Evolutionary conservation across 2,329 filamentous ascomycete genomes (phyloP).

Genomic region (Phyllosticta citrichinensis): DNA sequence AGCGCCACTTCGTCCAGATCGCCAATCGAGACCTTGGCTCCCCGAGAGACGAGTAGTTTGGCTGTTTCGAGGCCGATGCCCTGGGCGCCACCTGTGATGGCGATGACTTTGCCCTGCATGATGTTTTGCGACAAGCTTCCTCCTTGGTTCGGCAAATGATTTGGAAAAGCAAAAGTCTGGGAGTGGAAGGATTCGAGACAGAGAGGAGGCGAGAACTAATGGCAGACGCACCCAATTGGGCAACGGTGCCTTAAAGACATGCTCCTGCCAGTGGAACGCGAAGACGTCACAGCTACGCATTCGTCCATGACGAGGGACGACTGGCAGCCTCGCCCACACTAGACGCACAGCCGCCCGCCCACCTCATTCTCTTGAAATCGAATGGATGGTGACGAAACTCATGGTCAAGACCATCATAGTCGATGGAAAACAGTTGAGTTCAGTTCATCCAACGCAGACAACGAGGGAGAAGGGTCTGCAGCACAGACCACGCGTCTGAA

Average conservation of each 20-base stretch:
- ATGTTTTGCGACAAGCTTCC: not conserved
- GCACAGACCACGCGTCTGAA: not conserved
- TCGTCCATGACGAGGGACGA: not conserved
- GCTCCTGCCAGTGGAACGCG: not conserved
- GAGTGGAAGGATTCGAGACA: not conserved
- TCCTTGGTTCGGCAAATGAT: not conserved
- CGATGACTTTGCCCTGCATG: constrained; percentile 14
- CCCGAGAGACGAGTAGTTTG: constrained; percentile 22
- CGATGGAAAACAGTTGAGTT: not conserved
- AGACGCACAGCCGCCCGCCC: too few relatives aligned
- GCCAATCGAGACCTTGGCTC: constrained; percentile 30
- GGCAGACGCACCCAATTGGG: not conserved
- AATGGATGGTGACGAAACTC: not conserved
- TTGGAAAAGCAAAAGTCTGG: not conserved
- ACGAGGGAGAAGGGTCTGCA: not conserved
- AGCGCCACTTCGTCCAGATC: constrained; percentile 25
- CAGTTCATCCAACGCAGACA: not conserved
- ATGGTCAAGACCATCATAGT: not conserved
- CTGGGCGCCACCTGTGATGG: constrained; percentile 26
- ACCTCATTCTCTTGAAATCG: not conserved
- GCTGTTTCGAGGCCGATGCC: constrained; percentile 31
- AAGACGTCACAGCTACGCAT: not conserved
- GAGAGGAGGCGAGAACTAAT: not conserved
- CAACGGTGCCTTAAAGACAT: not conserved
- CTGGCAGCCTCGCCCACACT: too few relatives aligned